phyloP scores from a whole-genome alignment of 129 eudicot genomes.

The carrot (Daucus carota) region DNA sequence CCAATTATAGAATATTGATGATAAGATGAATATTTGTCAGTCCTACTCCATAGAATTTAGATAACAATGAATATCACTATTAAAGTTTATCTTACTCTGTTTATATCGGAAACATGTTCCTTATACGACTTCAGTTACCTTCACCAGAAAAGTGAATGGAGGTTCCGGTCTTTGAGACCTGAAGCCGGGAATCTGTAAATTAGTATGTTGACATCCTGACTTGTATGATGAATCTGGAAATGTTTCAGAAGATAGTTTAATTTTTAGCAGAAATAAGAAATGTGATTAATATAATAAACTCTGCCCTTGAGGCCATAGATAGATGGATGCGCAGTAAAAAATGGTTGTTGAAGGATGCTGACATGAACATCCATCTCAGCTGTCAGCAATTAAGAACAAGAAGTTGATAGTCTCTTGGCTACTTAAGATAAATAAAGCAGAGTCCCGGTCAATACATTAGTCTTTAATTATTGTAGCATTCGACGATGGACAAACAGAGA shows the following conservation, averaged over 20 bases:
- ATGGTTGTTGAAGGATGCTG: neutral
- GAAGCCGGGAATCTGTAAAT: neutral
- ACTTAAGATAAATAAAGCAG: neutral
- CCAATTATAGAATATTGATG: neutral
- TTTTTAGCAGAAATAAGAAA: too few relatives aligned
- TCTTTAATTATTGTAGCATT: neutral
- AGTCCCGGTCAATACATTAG: neutral
- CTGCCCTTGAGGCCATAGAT: neutral
- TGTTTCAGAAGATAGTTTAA: too few relatives aligned
- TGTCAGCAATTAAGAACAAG: neutral
- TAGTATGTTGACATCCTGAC: too few relatives aligned
- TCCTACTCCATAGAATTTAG: neutral
- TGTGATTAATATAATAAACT: neutral
- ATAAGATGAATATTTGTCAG: neutral
- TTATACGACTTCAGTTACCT: neutral
- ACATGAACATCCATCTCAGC: neutral
- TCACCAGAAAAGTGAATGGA: neutral
- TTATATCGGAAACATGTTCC: neutral
- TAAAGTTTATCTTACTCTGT: neutral
- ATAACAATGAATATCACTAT: neutral
- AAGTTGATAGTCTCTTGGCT: neutral
- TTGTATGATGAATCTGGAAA: too few relatives aligned
- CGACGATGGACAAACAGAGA: neutral
- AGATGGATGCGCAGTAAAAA: neutral
- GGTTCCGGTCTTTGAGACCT: neutral